Evolutionary conservation across 306 rosid genomes (phyloP).

Genomic region (Albizia julibrissin): DNA sequence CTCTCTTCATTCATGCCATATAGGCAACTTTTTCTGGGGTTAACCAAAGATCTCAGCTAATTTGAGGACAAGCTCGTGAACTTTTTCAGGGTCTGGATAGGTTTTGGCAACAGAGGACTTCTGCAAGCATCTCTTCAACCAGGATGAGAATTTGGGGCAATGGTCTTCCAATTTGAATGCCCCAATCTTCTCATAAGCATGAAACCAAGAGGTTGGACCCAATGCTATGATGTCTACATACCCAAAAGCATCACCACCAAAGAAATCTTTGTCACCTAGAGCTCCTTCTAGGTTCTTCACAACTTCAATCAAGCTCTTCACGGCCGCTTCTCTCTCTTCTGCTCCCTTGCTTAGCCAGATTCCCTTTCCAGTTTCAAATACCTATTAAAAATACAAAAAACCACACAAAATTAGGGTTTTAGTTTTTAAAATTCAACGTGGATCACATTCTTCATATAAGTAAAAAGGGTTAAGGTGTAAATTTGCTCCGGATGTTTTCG

Average conservation of each 20-base stretch:
- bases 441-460: no score
- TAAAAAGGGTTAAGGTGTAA: no score
- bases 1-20: slow-evolving; percentile 2
- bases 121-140: slow-evolving; percentile 53
- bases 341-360: slow-evolving; percentile 66
- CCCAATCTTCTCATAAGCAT: slow-evolving; percentile 61
- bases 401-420: slow-evolving; percentile 2
- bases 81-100: slow-evolving; percentile 53
- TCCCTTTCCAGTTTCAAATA: slow-evolving; percentile 46
- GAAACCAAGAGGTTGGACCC: slow-evolving; percentile 57
- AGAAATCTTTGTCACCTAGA: slow-evolving; percentile 61
- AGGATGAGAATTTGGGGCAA: slow-evolving; percentile 63
- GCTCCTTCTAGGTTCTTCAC: slow-evolving; percentile 59
- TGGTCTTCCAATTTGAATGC: slow-evolving; percentile 59
- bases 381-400: slow-evolving; percentile 38
- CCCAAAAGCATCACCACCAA: slow-evolving; percentile 62
- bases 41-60: slow-evolving; percentile 42
- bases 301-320: slow-evolving; percentile 57
- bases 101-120: slow-evolving; percentile 51
- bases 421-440: background rate
- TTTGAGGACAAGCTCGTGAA: slow-evolving; percentile 46
- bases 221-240: slow-evolving; percentile 60
- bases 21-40: background rate
- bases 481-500: no score
- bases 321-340: slow-evolving; percentile 58